phyloP scores from a whole-genome alignment of 1,284 basidiomycete species.

The Leccinum pallidistipes region DNA sequence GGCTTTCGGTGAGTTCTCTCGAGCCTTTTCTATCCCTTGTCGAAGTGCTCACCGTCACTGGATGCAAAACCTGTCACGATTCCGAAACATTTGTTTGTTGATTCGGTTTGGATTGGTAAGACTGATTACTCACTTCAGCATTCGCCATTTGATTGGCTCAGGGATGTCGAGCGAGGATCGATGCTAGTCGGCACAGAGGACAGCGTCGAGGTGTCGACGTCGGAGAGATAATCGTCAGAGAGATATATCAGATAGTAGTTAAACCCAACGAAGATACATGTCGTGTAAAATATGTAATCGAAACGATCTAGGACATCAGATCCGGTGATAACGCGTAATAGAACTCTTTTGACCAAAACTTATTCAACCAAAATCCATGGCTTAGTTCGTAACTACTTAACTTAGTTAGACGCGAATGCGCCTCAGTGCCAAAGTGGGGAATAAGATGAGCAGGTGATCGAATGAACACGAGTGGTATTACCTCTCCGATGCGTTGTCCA shows the following conservation, averaged over 20 bases:
- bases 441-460: background rate
- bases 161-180: background rate
- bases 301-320: background rate
- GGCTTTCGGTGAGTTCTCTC: background rate
- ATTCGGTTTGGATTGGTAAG: background rate
- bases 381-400: conserved; percentile 1
- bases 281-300: background rate
- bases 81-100: background rate
- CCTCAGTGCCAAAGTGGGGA: background rate
- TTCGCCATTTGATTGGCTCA: background rate
- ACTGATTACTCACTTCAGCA: background rate
- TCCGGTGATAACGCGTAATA: background rate
- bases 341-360: conserved; percentile 3
- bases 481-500: background rate
- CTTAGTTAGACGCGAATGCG: background rate
- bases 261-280: background rate
- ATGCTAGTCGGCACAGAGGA: background rate
- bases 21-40: background rate
- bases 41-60: background rate
- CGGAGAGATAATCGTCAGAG: background rate
- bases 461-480: background rate
- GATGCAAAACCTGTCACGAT: background rate
- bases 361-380: conserved; percentile 4
- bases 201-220: background rate
- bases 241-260: background rate